Percentiles rank a stretch among this genome's conserved stretches.
Evolutionary conservation across 306 rosid genomes (phyloP).

Genomic region (Cucumis cinereus): DNA sequence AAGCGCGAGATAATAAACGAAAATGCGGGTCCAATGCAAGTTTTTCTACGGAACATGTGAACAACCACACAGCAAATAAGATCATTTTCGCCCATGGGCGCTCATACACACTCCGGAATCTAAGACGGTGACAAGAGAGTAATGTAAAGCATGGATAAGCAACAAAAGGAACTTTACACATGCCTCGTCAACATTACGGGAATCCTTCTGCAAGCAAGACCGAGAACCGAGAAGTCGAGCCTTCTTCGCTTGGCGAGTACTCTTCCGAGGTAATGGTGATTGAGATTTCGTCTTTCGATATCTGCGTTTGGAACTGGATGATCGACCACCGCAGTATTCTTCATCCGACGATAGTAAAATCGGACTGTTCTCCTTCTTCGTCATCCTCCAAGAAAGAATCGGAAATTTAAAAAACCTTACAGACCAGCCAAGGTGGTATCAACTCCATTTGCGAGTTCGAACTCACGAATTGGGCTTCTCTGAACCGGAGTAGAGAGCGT

Average conservation of each 20-base stretch:
- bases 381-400: constrained; percentile 18
- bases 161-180: neutral
- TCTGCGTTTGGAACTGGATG: constrained; percentile 21
- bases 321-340: constrained; percentile 27
- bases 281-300: constrained; percentile 22
- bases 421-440: neutral
- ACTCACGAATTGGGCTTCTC: neutral
- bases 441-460: neutral
- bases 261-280: constrained; percentile 24
- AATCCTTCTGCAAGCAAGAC: constrained; percentile 17
- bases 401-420: neutral
- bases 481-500: neutral
- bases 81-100: neutral
- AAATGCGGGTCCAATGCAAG: neutral
- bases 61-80: neutral
- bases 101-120: neutral
- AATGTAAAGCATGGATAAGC: neutral
- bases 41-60: neutral
- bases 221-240: constrained; percentile 41
- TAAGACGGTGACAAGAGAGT: neutral
- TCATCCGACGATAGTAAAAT: constrained; percentile 61
- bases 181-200: constrained; percentile 46
- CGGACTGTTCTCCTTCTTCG: constrained; percentile 52
- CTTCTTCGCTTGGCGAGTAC: constrained; percentile 43
- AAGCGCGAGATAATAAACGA: neutral